Base-by-base conservation (phyloP, 768 basidiomycete species). In the Lactifluus subvellereus region DNA sequence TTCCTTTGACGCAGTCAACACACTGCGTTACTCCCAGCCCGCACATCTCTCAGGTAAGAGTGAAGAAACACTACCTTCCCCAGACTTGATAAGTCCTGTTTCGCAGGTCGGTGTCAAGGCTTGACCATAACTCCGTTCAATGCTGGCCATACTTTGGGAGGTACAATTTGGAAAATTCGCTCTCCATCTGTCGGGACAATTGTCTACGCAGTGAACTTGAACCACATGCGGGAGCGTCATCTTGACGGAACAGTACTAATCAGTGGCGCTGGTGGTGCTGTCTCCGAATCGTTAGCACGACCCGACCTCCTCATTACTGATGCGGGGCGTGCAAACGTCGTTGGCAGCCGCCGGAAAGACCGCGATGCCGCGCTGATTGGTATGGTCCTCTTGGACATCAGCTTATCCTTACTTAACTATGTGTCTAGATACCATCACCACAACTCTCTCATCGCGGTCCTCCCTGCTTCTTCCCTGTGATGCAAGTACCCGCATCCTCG, bases 111-210 rank as follows among this genome's bases (percentile, higher is more conserved):
- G 78, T 92, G 91, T 70, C 90, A 94, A 72, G 92, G 92, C 18
- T 77, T 95, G 69, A 95, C 94, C 2, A 91, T 99, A 66, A 95
- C 94, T 18, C 94, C 97, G 1, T 97, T 94, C 75, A 89, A 91
- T 69, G 89, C 94, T 13, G 97, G 96, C 0, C 95, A 98, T 73
- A 92, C 92, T 0, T 82, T 99, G 16, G 97, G 97, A 64, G 97
- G 96, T 49, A 93, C 95, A 6, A 90, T 99, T 66, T 98, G 94
- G 94, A 98, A 98, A 72, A 89, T 99, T 65, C 87, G 97, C n/a
- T 98, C 95, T 0, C 94, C 97, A 2, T 94, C 94, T 0, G 91
- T 92, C 11, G 96, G 95, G 3, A 98, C 97, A 3, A 88, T 98
- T 38, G 78, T 98, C 30, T 98, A 99, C 72, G 94, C 94, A 9